Evolutionary conservation across 352 stramenopile species (phyloP).

Genomic region (Pythium plurisporium): DNA sequence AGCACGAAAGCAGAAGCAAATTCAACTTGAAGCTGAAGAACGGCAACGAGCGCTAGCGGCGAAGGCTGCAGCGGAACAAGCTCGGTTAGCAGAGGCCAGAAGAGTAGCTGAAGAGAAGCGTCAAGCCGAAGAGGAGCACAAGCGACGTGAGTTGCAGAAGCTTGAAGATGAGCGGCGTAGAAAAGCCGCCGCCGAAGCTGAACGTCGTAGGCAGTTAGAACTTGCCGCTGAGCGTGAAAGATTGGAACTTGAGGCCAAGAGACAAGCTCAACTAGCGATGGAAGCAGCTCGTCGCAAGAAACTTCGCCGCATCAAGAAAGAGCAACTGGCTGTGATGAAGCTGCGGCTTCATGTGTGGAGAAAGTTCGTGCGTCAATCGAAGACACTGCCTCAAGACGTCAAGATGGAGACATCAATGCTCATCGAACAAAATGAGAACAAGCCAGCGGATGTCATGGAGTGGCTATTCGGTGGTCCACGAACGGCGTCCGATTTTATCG

Average conservation of each 20-base stretch:
- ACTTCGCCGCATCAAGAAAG: conserved; percentile 32
- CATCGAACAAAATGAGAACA: neutral
- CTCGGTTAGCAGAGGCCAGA: conserved; percentile 11
- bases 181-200: conserved; percentile 25
- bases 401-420: conserved; percentile 32
- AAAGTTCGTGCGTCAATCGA: conserved; percentile 54
- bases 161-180: conserved; percentile 45
- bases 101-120: conserved; percentile 18
- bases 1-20: neutral
- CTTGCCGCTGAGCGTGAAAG: conserved; percentile 35
- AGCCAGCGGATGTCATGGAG: conserved; percentile 10
- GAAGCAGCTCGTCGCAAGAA: conserved; percentile 43
- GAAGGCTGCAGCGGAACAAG: conserved; percentile 15
- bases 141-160: conserved; percentile 12
- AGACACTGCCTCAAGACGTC: conserved; percentile 33
- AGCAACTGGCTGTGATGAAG: conserved; percentile 46
- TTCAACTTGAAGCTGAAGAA: conserved; percentile 9
- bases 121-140: conserved; percentile 13
- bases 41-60: conserved; percentile 6
- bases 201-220: conserved; percentile 40
- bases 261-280: conserved; percentile 40
- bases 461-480: conserved; percentile 24
- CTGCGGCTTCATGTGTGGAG: conserved; percentile 60
- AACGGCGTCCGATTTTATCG: conserved; percentile 19
- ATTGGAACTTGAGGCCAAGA: conserved; percentile 37